Evolutionary conservation across 345 rosid genomes (phyloP), one percentile per base, ranked within the genome.

Genomic region (Aquilaria sinensis): DNA sequence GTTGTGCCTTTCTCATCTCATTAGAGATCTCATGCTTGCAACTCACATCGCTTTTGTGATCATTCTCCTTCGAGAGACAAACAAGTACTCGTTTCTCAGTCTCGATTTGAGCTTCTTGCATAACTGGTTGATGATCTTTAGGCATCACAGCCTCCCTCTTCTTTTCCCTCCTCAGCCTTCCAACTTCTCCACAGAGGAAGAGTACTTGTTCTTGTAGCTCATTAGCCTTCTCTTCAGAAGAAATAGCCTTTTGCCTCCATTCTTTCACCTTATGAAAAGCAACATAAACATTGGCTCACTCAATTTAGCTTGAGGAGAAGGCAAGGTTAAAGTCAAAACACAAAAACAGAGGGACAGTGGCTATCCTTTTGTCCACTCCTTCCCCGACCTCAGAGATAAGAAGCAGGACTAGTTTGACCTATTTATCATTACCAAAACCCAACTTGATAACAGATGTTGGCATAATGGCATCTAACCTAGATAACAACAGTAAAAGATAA

Each of bases 61-160:
- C 66, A 60, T 88, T 88, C 65, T 86, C 94, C 71, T 88, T 94
- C 41, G 80, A 63, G 12, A 73, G 74, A 69, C 97, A 88, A 48
- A 88, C 74, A 67, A 90, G 54, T 15, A 94, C 96, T 32, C 83
- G 75, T 74, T 94, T 94, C 84, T 94, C 96, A 29, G 77, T 73
- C 67, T 88, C 97, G 37, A 73, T 78, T 15, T 77, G 87, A 58
- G 74, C 46, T 12, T 76, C 74, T 51, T 31, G 46, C n/a, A 59
- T 9, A 43, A 23, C 55, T 16, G 67, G 60, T 30, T 33, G 57
- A 58, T 53, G 41, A 51, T 59, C 57, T 51, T 68, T 77, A 37
- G 69, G 61, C 51, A 70, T 60, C 6, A 13, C 10, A 46, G 63
- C 43, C 63, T 62, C 72, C 37, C 29, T 23, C 11, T 55, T 59